These are phyloP conservation scores for Huntiella abstrusa DNA, from an alignment of 2,329 filamentous ascomycete genomes.

Conservation along the genomic window DNA sequence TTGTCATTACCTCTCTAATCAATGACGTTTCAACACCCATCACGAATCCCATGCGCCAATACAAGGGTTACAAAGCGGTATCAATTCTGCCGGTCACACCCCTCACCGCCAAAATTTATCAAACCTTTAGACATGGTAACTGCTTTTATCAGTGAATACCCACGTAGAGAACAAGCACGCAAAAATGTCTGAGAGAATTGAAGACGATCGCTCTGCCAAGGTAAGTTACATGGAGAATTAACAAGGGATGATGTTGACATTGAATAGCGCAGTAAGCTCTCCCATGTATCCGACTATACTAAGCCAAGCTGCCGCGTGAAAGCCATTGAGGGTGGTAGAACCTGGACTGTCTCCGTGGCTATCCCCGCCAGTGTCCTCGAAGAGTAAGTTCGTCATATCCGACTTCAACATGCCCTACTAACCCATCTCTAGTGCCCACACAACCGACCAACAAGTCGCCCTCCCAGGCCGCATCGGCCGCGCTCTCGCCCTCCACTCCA, in stretches of 20 bases:
- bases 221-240: not conserved
- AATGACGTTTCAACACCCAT: no score
- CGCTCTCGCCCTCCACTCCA: conserved; percentile 61
- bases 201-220: conserved; percentile 9
- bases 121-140: not conserved
- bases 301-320: conserved; percentile 53
- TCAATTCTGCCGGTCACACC: not conserved
- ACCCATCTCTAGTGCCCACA: conserved; percentile 35
- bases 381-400: conserved; percentile 33
- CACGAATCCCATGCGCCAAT: no score
- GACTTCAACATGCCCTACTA: not conserved
- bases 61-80: no score
- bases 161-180: no score
- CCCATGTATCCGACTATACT: conserved; percentile 22
- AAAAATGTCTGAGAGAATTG: conserved; percentile 6
- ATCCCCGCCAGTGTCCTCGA: conserved; percentile 60
- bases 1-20: no score
- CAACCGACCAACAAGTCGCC: conserved; percentile 56
- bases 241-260: not conserved
- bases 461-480: conserved; percentile 61
- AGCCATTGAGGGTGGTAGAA: conserved; percentile 39
- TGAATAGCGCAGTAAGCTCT: conserved; percentile 31
- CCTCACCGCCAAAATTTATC: not conserved
- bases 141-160: not conserved
- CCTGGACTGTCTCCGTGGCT: conserved; percentile 60